These are phyloP conservation scores for Nemania diffusa DNA, from an alignment of 2,329 filamentous ascomycete species.

Conservation along the genomic window DNA sequence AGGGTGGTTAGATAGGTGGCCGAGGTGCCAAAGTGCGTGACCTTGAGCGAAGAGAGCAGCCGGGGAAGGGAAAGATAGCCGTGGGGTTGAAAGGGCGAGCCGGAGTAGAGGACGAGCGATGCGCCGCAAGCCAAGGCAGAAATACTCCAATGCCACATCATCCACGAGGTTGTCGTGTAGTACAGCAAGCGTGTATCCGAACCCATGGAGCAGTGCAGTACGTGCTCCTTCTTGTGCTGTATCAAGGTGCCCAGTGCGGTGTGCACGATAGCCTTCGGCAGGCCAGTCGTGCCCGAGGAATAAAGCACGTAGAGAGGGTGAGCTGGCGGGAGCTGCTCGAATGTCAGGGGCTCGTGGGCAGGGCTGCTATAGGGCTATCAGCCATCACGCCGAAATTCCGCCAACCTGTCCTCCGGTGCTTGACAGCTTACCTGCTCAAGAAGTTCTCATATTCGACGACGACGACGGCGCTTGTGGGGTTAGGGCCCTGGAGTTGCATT, in stretches of 20 bases:
- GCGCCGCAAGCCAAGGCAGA: conserved; percentile 85
- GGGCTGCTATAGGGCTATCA: conserved; percentile 46
- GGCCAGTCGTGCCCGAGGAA: conserved; percentile 86
- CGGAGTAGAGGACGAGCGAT: conserved; percentile 89
- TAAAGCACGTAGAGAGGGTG: conserved; percentile 96
- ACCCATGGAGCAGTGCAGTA: conserved; percentile 83
- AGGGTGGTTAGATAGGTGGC: conserved; percentile 93
- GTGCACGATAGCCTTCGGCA: conserved; percentile 94
- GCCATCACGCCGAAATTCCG: conserved; percentile 33
- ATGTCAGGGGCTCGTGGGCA: conserved; percentile 63
- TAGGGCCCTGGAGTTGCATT: conserved; percentile 56
- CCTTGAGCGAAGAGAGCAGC: conserved; percentile 80
- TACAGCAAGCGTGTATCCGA: conserved; percentile 83
- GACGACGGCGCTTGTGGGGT: conserved; percentile 53
- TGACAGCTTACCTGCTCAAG: conserved; percentile 49
- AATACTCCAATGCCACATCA: conserved; percentile 99
- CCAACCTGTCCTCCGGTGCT: neutral
- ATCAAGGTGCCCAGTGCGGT: conserved; percentile 88
- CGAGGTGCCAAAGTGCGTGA: conserved; percentile 95
- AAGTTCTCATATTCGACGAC: conserved; percentile 60
- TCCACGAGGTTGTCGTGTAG: conserved; percentile 96
- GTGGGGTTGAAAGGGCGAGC: conserved; percentile 85
- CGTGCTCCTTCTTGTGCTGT: conserved; percentile 97
- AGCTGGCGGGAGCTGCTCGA: conserved; percentile 82
- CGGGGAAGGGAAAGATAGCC: conserved; percentile 84